Evolutionary conservation across 148 eudicot genomes (phyloP).

Genomic region (Limonium bicolor): DNA sequence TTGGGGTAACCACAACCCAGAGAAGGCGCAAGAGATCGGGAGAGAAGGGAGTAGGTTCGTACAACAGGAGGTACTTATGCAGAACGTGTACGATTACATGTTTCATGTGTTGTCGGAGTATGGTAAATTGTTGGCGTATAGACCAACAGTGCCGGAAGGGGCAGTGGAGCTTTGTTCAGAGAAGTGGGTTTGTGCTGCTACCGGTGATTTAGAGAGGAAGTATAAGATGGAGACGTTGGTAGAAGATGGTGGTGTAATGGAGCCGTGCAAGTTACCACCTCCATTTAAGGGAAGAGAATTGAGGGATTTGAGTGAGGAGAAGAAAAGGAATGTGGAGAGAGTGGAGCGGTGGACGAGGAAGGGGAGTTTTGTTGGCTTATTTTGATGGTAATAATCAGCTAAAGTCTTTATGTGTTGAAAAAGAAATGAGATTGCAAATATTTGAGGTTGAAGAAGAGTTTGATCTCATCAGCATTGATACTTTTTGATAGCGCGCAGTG

Average conservation of each 20-base stretch:
- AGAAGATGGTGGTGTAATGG: slow-evolving; percentile 10
- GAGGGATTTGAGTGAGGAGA: slow-evolving; percentile 9
- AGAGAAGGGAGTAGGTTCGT: slow-evolving; percentile 29
- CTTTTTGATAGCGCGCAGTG: too few relatives aligned
- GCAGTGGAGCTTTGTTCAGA: slow-evolving; percentile 44
- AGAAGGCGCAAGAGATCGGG: slow-evolving; percentile 36
- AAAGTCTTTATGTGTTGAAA: too few relatives aligned
- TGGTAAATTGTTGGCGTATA: slow-evolving; percentile 32
- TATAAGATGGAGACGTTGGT: slow-evolving; percentile 26
- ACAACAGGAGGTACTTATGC: slow-evolving; percentile 25
- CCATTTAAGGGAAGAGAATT: slow-evolving; percentile 14
- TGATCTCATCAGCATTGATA: too few relatives aligned
- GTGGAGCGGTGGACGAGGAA: too few relatives aligned
- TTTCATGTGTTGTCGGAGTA: slow-evolving; percentile 39
- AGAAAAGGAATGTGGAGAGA: too few relatives aligned
- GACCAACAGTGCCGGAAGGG: slow-evolving; percentile 28
- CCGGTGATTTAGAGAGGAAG: slow-evolving; percentile 21
- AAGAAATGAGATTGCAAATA: too few relatives aligned
- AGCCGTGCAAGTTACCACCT: slow-evolving; percentile 33
- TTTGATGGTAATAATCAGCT: too few relatives aligned
- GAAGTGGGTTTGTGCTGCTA: slow-evolving; percentile 22
- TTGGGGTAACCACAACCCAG: slow-evolving; percentile 38
- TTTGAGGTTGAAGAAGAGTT: too few relatives aligned
- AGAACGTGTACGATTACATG: slow-evolving; percentile 49
- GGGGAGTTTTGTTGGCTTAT: too few relatives aligned